Evolutionary conservation across 2,329 filamentous ascomycete species (phyloP).

Genomic region (Alternaria longipes): DNA sequence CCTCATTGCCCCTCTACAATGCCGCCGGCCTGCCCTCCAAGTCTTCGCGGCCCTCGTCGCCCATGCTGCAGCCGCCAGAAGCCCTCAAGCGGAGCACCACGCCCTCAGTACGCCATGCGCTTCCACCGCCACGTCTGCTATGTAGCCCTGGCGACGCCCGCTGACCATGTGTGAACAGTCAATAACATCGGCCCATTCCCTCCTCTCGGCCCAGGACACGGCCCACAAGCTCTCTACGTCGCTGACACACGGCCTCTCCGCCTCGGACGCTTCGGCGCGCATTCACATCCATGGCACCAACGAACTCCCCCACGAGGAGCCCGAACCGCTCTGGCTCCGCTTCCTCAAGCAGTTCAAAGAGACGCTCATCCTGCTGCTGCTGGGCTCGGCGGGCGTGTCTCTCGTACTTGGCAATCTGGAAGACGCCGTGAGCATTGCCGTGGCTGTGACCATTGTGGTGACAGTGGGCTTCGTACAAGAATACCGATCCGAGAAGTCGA

Average conservation of each 20-base stretch:
- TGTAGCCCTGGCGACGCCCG: slow-evolving; percentile 18
- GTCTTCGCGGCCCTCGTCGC: slow-evolving; percentile 39
- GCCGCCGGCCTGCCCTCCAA: slow-evolving; percentile 46
- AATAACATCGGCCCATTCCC: slow-evolving; percentile 64
- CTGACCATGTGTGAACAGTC: slow-evolving; percentile 37
- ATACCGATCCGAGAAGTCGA: slow-evolving; percentile 95
- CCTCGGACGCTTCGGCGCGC: slow-evolving; percentile 80
- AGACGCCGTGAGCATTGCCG: slow-evolving; percentile 93
- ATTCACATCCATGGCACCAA: slow-evolving; percentile 86
- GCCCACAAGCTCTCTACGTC: slow-evolving; percentile 82
- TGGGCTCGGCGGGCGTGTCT: slow-evolving; percentile 87
- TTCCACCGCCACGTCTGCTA: neutral
- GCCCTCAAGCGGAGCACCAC: slow-evolving; percentile 38
- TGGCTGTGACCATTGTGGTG: slow-evolving; percentile 96
- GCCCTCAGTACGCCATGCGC: slow-evolving; percentile 39
- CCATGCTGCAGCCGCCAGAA: slow-evolving; percentile 43
- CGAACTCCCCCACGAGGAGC: slow-evolving; percentile 91
- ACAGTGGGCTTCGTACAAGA: slow-evolving; percentile 96
- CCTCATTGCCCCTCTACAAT: slow-evolving; percentile 67
- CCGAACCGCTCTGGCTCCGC: slow-evolving; percentile 92
- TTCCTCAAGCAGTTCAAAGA: slow-evolving; percentile 98
- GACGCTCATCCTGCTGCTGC: slow-evolving; percentile 88
- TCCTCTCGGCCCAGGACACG: slow-evolving; percentile 79
- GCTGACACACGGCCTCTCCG: slow-evolving; percentile 80
- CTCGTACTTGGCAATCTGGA: slow-evolving; percentile 92